Evolutionary conservation across 2,329 filamentous ascomycete genomes (phyloP).

Genomic region (Aspergillus latus): DNA sequence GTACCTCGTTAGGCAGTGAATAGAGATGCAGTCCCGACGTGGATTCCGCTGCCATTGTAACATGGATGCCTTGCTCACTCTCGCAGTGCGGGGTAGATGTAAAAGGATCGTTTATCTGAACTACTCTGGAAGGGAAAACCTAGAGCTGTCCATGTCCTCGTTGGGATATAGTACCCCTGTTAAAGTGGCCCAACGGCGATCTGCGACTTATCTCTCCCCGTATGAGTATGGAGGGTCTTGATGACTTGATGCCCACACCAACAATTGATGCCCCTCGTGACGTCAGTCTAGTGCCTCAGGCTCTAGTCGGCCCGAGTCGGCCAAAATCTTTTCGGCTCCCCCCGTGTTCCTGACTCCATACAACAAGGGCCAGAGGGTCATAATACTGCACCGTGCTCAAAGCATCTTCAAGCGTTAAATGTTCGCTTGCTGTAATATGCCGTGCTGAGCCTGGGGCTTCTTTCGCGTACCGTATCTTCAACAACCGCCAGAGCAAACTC

Average conservation of each 20-base stretch:
- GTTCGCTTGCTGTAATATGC: not conserved
- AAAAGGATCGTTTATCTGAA: not conserved
- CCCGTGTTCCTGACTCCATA: slow-evolving; percentile 3
- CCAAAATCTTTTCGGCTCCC: slow-evolving; percentile 1
- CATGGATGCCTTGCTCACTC: not conserved
- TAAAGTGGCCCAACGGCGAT: not conserved
- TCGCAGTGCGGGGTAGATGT: not conserved
- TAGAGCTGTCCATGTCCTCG: not conserved
- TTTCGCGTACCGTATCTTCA: not conserved
- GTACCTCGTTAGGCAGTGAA: slow-evolving; percentile 40
- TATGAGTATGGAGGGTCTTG: not conserved
- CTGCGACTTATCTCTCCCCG: not conserved
- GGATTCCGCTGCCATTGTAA: slow-evolving; percentile 15
- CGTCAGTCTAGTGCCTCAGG: not conserved
- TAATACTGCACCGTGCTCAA: not conserved
- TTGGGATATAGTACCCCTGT: not conserved
- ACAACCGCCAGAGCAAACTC: not conserved
- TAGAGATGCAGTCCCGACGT: slow-evolving; percentile 20
- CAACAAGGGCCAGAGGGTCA: not conserved
- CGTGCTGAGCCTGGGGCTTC: not conserved
- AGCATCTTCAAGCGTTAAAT: not conserved
- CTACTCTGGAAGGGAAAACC: not conserved
- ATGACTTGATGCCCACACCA: not conserved
- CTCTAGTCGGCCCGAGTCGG: slow-evolving; percentile 8
- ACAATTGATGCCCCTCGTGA: not conserved